phyloP scores from a whole-genome alignment of 345 rosid genomes.

The Chamaenerion angustifolium region DNA sequence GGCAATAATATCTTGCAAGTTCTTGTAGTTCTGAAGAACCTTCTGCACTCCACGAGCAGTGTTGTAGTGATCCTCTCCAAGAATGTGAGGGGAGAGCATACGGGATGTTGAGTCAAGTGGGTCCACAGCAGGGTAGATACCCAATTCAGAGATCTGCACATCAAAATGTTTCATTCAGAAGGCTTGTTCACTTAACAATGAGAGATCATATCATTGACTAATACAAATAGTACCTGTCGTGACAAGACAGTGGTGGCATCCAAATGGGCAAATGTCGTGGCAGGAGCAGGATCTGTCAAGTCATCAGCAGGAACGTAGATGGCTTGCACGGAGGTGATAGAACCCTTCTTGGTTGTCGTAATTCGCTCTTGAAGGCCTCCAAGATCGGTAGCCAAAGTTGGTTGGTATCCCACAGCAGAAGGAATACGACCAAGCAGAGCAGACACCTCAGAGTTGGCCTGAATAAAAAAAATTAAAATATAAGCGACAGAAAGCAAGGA shows the following conservation, averaged over 20 bases:
- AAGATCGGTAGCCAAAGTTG: slow-evolving; percentile 95
- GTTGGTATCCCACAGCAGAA: slow-evolving; percentile 99
- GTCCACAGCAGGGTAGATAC: slow-evolving; percentile 98
- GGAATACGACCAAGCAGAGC: slow-evolving; percentile 98
- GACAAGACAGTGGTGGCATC: slow-evolving; percentile 98
- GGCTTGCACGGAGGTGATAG: slow-evolving; percentile 96
- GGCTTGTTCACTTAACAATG: not conserved
- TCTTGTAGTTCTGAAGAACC: too few species aligned
- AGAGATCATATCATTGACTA: too few species aligned
- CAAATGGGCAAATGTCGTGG: slow-evolving; percentile 96
- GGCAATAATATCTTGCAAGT: too few species aligned
- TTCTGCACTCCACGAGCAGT: too few species aligned
- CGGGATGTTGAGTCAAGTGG: slow-evolving; percentile 98
- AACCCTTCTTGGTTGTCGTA: slow-evolving; percentile 96
- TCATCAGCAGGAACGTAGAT: slow-evolving; percentile 99
- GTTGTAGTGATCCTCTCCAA: too few species aligned
- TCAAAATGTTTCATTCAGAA: not conserved
- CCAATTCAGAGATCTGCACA: slow-evolving; percentile 82
- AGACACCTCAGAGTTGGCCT: slow-evolving; percentile 99
- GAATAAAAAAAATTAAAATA: not conserved
- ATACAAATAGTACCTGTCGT: slow-evolving; percentile 43
- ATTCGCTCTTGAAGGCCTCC: slow-evolving; percentile 98
- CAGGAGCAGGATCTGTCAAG: slow-evolving; percentile 98
- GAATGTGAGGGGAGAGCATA: slow-evolving; percentile 96
- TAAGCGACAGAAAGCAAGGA: not conserved